These are phyloP conservation scores for Periglandula ipomoeae DNA, from an alignment of 2,329 filamentous ascomycete species.

Conservation along the genomic window DNA sequence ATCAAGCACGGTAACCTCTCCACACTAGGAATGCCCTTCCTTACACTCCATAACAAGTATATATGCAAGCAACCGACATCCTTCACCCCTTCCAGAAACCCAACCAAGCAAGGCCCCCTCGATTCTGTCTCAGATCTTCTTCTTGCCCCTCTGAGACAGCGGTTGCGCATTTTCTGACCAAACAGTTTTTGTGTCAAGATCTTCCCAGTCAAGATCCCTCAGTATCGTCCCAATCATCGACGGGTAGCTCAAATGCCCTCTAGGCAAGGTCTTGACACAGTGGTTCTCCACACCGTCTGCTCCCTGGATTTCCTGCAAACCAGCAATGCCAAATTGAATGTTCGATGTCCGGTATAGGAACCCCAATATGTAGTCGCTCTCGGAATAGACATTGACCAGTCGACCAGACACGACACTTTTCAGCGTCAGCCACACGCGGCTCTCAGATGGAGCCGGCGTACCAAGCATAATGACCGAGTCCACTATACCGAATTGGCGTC, in stretches of 20 bases:
- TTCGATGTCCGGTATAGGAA: conserved; percentile 81
- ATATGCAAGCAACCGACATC: neutral
- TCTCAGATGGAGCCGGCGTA: conserved; percentile 64
- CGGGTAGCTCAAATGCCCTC: conserved; percentile 62
- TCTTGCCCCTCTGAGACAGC: conserved; percentile 5
- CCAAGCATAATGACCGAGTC: conserved; percentile 84
- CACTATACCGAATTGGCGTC: conserved; percentile 74
- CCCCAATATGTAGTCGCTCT: conserved; percentile 78
- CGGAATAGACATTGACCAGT: conserved; percentile 84
- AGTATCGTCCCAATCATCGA: conserved; percentile 59
- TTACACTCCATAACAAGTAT: neutral
- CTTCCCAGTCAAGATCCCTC: conserved; percentile 58
- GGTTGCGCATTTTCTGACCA: conserved; percentile 14
- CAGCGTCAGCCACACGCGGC: conserved; percentile 65
- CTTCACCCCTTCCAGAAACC: too few species aligned
- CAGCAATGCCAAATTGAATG: conserved; percentile 75
- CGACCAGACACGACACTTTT: conserved; percentile 72
- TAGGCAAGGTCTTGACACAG: conserved; percentile 55
- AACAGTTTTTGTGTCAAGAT: conserved; percentile 36
- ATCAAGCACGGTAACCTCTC: neutral
- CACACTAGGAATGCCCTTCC: neutral
- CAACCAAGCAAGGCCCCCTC: conserved; percentile 1
- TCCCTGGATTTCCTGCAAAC: conserved; percentile 64
- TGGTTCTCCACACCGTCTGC: conserved; percentile 60
- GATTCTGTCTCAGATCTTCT: neutral